A percentile compares a stretch with the other conserved stretches of the same genome.
Evolutionary conservation across 139 green algal species (phyloP).

Genomic region (Desmodesmus armatus): DNA sequence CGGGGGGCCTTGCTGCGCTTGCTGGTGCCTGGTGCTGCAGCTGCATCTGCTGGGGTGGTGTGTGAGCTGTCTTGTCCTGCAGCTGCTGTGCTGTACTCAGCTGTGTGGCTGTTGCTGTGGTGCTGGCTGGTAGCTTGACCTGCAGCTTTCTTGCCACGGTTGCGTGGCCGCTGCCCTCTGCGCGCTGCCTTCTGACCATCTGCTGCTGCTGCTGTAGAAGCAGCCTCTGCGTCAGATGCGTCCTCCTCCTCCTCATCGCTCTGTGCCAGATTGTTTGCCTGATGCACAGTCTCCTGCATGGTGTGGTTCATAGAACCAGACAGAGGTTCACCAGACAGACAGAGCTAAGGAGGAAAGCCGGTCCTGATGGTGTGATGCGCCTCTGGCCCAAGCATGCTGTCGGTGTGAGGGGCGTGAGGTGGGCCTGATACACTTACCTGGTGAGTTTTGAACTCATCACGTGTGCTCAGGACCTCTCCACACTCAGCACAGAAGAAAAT

Average conservation of each 20-base stretch:
- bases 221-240: neutral
- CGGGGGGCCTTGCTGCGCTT: neutral
- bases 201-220: neutral
- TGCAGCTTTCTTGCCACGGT: neutral
- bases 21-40: too few relatives aligned
- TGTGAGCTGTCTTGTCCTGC: neutral
- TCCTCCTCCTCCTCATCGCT: slow-evolving; percentile 7
- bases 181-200: neutral
- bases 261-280: slow-evolving; percentile 23
- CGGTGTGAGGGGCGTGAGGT: too few relatives aligned
- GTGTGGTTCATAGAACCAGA: too few relatives aligned
- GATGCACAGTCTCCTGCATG: neutral
- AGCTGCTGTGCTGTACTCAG: too few relatives aligned
- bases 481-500: slow-evolving; percentile 48
- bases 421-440: too few relatives aligned
- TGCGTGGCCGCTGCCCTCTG: neutral
- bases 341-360: too few relatives aligned
- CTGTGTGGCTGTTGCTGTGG: too few relatives aligned
- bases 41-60: neutral
- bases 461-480: slow-evolving; percentile 22
- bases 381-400: too few relatives aligned
- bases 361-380: too few relatives aligned
- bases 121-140: too few relatives aligned
- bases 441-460: slow-evolving; percentile 20
- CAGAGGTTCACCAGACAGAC: too few relatives aligned